These are phyloP conservation scores for Termitomyces eurrhizus DNA, from an alignment of 768 basidiomycete species.

Conservation along the genomic window DNA sequence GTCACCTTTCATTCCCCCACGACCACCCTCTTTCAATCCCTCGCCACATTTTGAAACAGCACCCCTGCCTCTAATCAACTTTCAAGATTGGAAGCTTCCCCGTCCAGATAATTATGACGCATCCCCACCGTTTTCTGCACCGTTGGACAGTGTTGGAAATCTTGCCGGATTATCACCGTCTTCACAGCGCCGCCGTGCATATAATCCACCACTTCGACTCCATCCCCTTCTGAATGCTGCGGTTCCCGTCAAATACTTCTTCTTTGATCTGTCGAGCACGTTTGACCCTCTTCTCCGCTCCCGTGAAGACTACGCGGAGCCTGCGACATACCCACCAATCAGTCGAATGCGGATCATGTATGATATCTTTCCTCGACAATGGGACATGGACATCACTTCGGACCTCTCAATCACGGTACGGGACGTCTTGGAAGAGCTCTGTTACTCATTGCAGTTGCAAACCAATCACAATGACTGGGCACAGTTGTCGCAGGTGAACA, in stretches of 20 bases:
- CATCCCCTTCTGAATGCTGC: conserved; percentile 57
- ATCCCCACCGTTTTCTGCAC: neutral
- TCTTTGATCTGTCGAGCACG: conserved; percentile 51
- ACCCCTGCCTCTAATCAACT: neutral
- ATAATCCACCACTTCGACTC: conserved; percentile 23
- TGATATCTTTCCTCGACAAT: conserved; percentile 47
- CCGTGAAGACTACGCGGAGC: conserved; percentile 40
- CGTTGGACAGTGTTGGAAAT: neutral
- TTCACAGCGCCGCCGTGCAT: neutral
- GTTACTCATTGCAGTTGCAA: conserved; percentile 40
- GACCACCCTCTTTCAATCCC: neutral
- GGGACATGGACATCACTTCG: conserved; percentile 49
- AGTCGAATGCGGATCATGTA: conserved; percentile 53
- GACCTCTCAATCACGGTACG: conserved; percentile 52
- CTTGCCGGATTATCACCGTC: neutral
- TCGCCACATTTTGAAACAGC: conserved; percentile 1
- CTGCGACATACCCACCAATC: conserved; percentile 54
- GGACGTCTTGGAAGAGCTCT: conserved; percentile 54
- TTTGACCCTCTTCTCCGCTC: conserved; percentile 42
- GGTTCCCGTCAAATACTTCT: conserved; percentile 36
- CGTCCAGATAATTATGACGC: neutral
- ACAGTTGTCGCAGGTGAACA: conserved; percentile 24
- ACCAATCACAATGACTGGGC: conserved; percentile 40
- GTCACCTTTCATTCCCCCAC: conserved; percentile 14
- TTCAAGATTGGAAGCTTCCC: no score